phyloP scores from a whole-genome alignment of 495 filamentous ascomycete genomes.

The Jackrogersella multiformis region DNA sequence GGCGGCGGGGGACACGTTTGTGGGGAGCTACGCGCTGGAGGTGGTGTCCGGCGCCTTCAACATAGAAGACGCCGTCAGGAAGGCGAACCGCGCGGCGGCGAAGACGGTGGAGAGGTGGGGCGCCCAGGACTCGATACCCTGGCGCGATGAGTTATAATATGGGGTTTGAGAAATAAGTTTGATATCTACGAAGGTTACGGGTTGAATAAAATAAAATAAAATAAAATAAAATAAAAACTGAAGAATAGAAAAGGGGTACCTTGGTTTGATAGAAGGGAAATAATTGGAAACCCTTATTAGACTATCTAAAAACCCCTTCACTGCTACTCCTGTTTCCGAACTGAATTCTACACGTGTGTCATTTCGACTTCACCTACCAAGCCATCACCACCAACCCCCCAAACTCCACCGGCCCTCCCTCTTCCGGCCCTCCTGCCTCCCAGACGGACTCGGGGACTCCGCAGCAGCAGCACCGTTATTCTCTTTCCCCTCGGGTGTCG shows the following conservation, averaged over 20 bases:
- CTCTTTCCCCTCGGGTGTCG: slow-evolving; percentile 32
- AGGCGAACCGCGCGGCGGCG: slow-evolving; percentile 78
- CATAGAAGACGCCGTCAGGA: slow-evolving; percentile 68
- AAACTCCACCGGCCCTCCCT: slow-evolving; percentile 43
- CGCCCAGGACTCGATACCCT: slow-evolving; percentile 90
- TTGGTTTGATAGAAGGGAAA: not conserved
- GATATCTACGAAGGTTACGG: not conserved
- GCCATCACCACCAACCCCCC: slow-evolving; percentile 35
- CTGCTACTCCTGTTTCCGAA: slow-evolving; percentile 1
- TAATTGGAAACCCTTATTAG: slow-evolving; percentile 10
- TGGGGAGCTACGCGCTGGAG: slow-evolving; percentile 83
- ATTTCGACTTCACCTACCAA: not conserved
- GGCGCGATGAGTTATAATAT: slow-evolving; percentile 74
- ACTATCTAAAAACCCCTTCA: slow-evolving; percentile 17
- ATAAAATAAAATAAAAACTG: not conserved
- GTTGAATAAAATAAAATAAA: not conserved
- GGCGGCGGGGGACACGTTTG: slow-evolving; percentile 93
- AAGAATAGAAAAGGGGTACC: no score
- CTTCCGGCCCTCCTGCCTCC: slow-evolving; percentile 6
- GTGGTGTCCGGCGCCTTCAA: slow-evolving; percentile 60
- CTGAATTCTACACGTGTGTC: slow-evolving; percentile 7
- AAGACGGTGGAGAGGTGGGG: slow-evolving; percentile 79
- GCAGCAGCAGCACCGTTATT: slow-evolving; percentile 12
- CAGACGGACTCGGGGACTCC: slow-evolving; percentile 12
- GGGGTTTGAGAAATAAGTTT: not conserved